Evolutionary conservation across 108 stramenopile genomes (phyloP).

Genomic region (Nitzschia sp.): DNA sequence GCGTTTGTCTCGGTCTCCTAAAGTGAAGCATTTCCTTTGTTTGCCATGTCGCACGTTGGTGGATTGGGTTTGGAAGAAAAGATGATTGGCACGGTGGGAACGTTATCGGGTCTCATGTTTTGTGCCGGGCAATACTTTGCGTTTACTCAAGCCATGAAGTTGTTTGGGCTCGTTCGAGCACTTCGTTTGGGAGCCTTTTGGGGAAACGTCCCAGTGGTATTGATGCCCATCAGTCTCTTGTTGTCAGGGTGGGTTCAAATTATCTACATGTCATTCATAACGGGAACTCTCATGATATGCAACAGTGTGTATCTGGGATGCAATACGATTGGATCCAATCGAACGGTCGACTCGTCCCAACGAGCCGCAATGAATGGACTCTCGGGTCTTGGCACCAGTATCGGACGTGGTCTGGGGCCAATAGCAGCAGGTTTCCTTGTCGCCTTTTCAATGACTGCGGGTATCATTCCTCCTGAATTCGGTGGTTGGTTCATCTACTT

Average conservation of each 20-base stretch:
- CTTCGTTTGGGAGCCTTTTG: slow-evolving; percentile 43
- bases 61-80: slow-evolving; percentile 64
- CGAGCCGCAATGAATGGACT: slow-evolving; percentile 77
- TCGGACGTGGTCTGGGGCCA: slow-evolving; percentile 61
- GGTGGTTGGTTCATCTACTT: slow-evolving; percentile 1
- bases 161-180: slow-evolving; percentile 51
- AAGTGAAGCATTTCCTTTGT: slow-evolving; percentile 72
- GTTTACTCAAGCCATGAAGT: slow-evolving; percentile 38
- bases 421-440: slow-evolving; percentile 48
- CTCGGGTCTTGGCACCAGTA: slow-evolving; percentile 56
- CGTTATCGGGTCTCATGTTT: slow-evolving; percentile 56
- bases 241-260: slow-evolving; percentile 8
- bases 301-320: slow-evolving; percentile 48
- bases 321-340: slow-evolving; percentile 58
- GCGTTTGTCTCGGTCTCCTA: slow-evolving; percentile 55
- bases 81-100: slow-evolving; percentile 63
- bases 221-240: slow-evolving; percentile 51
- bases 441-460: slow-evolving; percentile 9
- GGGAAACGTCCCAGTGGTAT: slow-evolving; percentile 33
- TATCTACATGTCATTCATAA: not conserved
- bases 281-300: slow-evolving; percentile 24
- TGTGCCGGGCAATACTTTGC: slow-evolving; percentile 50
- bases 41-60: slow-evolving; percentile 56
- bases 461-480: not conserved
- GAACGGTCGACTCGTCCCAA: slow-evolving; percentile 56